A percentile compares a stretch with the other conserved stretches of the same genome.
Evolutionary conservation across 495 filamentous ascomycete genomes (phyloP).

Genomic region (Hyphodiscus hymeniophilus): DNA sequence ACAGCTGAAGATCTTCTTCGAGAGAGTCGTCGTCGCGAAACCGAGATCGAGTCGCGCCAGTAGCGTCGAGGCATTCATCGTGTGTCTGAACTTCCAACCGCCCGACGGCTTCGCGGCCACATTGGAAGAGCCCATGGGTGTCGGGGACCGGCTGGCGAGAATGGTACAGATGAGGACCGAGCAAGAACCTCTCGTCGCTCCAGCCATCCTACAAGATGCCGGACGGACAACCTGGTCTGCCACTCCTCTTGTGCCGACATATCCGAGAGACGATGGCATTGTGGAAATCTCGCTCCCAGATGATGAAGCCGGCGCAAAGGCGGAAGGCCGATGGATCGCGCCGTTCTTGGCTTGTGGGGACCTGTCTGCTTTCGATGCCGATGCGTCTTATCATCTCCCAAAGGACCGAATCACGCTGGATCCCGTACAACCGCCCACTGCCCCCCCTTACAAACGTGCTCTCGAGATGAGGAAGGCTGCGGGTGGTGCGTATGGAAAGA

Average conservation of each 20-base stretch:
- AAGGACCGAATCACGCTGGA: conserved; percentile 68
- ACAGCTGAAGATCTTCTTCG: conserved; percentile 84
- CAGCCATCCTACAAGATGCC: conserved; percentile 30
- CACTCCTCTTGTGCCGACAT: conserved; percentile 4
- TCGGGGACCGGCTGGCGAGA: conserved; percentile 40
- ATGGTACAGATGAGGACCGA: conserved; percentile 31
- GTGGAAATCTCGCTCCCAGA: conserved; percentile 48
- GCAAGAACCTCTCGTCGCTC: conserved; percentile 30
- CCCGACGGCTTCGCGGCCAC: conserved; percentile 55
- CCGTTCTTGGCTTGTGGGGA: conserved; percentile 95
- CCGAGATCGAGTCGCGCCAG: conserved; percentile 87
- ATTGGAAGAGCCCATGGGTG: conserved; percentile 56
- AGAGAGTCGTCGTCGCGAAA: conserved; percentile 82
- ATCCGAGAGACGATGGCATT: conserved; percentile 48
- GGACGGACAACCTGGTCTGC: conserved; percentile 34
- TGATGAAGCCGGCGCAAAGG: conserved; percentile 16
- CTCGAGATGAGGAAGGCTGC: conserved; percentile 72
- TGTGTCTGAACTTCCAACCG: conserved; percentile 78
- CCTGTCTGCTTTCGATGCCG: conserved; percentile 86
- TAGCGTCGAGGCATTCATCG: conserved; percentile 92
- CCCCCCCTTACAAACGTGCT: conserved; percentile 87
- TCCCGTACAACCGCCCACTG: conserved; percentile 92
- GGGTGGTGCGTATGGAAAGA: conserved; percentile 80
- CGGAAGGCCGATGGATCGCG: conserved; percentile 68
- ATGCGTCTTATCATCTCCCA: conserved; percentile 85